These are phyloP conservation scores for Lactarius akahatsu DNA, from an alignment of 768 basidiomycete genomes.

Conservation along the genomic window DNA sequence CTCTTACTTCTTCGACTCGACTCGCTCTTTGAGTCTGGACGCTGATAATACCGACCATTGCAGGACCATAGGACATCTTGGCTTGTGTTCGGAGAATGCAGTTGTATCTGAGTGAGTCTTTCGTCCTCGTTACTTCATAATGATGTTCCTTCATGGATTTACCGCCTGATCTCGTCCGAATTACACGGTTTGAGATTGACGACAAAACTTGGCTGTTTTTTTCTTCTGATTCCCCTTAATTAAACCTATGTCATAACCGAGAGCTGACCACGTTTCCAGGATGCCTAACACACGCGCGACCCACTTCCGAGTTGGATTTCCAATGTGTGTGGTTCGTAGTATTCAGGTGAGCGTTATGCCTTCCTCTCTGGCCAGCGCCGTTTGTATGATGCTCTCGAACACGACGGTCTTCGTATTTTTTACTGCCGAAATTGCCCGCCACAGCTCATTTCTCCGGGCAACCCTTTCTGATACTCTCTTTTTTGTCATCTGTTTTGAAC, in stretches of 20 bases:
- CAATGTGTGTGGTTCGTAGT: not conserved
- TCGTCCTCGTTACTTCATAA: constrained; percentile 28
- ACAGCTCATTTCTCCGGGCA: constrained; percentile 87
- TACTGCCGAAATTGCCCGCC: constrained; percentile 89
- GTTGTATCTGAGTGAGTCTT: constrained; percentile 38
- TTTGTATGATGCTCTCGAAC: constrained; percentile 65
- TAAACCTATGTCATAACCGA: not conserved
- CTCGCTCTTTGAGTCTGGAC: not conserved
- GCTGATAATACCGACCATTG: constrained; percentile 8
- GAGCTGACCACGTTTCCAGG: constrained; percentile 8
- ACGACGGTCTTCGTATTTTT: constrained; percentile 90
- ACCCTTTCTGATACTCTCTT: constrained; percentile 59
- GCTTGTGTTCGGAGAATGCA: not conserved
- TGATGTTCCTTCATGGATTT: constrained; percentile 77
- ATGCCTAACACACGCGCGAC: not conserved
- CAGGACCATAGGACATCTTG: not conserved
- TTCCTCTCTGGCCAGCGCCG: constrained; percentile 1
- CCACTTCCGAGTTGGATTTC: not conserved
- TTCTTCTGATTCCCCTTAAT: constrained; percentile 49
- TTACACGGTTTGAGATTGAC: constrained; percentile 48
- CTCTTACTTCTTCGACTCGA: not conserved
- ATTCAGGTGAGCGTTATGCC: constrained; percentile 3
- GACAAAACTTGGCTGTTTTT: constrained; percentile 83
- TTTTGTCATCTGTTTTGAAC: not conserved
- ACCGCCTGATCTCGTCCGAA: constrained; percentile 68